Percentiles rank a stretch among this genome's conserved stretches.
Evolutionary conservation across 805 yeast species (phyloP).

Genomic region (Ascoidea rubescens): DNA sequence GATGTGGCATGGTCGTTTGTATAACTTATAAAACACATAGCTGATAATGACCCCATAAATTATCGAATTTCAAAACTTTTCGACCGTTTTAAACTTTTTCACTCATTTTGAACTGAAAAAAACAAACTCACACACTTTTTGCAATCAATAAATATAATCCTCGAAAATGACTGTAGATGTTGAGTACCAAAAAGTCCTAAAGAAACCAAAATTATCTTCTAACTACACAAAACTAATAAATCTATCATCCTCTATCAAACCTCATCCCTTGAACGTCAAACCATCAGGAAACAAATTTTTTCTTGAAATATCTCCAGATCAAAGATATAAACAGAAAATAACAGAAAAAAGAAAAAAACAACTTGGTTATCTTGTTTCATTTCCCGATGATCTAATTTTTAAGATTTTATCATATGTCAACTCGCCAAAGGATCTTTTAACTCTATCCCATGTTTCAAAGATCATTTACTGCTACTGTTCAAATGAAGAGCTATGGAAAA

Average conservation of each 20-base stretch:
- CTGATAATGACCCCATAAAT: too few species aligned
- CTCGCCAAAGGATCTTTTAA: conserved; percentile 31
- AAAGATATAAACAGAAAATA: conserved; percentile 6
- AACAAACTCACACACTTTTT: too few species aligned
- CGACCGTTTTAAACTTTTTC: too few species aligned
- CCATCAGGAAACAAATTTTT: conserved; percentile 57
- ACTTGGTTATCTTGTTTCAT: conserved; percentile 37
- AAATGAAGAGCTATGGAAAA: conserved; percentile 77
- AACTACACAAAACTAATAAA: background rate
- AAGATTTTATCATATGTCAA: conserved; percentile 35
- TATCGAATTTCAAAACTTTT: too few species aligned
- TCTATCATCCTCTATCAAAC: conserved; percentile 12
- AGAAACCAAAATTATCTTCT: background rate
- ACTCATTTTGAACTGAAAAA: too few species aligned
- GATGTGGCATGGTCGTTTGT: too few species aligned
- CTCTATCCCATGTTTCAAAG: conserved; percentile 46
- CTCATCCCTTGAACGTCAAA: conserved; percentile 61
- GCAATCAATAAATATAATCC: too few species aligned
- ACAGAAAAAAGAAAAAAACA: conserved; percentile 17
- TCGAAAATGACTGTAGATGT: too few species aligned
- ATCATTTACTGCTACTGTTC: conserved; percentile 57
- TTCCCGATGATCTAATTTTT: conserved; percentile 55
- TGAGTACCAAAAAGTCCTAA: too few species aligned
- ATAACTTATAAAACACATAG: too few species aligned
- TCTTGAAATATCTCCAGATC: conserved; percentile 16